These are phyloP conservation scores for Thraustochytrium striatum DNA, from an alignment of 352 stramenopile species.

Conservation along the genomic window DNA sequence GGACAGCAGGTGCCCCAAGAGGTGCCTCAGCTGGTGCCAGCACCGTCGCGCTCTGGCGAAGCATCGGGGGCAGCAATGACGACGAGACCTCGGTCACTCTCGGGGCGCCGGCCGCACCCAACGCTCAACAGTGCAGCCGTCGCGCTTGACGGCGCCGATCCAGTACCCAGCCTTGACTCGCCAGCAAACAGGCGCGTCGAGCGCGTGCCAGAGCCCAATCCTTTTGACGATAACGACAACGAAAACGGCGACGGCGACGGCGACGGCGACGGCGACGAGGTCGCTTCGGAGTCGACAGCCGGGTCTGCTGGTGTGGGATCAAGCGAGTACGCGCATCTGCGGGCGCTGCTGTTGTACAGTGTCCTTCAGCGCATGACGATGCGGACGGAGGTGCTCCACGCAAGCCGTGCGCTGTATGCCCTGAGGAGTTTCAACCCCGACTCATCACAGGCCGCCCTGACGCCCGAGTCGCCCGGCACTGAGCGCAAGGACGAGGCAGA, in stretches of 20 bases:
- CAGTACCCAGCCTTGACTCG: not conserved
- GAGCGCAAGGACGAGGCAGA: not conserved
- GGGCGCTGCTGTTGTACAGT: not conserved
- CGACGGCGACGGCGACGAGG: not conserved
- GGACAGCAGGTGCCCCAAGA: not conserved
- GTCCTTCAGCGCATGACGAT: not conserved
- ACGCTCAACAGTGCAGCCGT: not conserved
- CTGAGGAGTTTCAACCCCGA: too few relatives aligned
- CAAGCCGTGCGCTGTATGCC: too few relatives aligned
- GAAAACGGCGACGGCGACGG: not conserved
- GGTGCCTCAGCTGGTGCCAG: not conserved
- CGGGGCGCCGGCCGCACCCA: not conserved
- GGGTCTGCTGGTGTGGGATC: not conserved
- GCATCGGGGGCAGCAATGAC: not conserved
- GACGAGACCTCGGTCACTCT: not conserved
- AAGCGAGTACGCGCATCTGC: not conserved
- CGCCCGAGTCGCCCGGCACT: not conserved
- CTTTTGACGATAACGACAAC: not conserved
- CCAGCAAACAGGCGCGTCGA: not conserved
- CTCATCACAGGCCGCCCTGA: not conserved
- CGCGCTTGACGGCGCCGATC: not conserved
- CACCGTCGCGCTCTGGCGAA: too few relatives aligned
- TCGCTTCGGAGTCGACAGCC: not conserved
- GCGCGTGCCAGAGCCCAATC: not conserved
- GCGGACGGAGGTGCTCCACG: not conserved